A percentile compares a stretch with the other conserved stretches of the same genome.
Evolutionary conservation across 176 grass and related monocot species (phyloP).

Genomic region (Lolium rigidum): DNA sequence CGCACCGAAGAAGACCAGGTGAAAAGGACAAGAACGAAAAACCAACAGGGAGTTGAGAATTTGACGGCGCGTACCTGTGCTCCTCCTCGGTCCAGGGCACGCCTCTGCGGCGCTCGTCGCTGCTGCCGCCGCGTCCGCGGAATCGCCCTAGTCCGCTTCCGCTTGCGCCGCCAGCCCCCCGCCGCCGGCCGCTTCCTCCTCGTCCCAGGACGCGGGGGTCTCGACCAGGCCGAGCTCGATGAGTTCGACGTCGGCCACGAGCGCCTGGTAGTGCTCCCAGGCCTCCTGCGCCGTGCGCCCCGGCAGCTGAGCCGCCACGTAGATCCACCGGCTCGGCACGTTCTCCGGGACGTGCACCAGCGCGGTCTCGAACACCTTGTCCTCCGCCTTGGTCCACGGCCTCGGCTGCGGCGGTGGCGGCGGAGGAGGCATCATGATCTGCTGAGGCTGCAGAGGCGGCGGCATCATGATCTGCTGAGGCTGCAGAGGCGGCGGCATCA

Average conservation of each 20-base stretch:
- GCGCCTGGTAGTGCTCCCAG: conserved; percentile 64
- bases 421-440: too few species aligned
- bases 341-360: conserved; percentile 71
- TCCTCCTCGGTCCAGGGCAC: conserved; percentile 93
- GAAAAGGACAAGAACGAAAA: conserved; percentile 8
- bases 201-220: conserved; percentile 50
- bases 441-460: too few species aligned
- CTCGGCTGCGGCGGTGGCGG: not conserved
- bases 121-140: not conserved
- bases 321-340: conserved; percentile 59
- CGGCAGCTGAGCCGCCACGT: conserved; percentile 62
- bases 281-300: conserved; percentile 61
- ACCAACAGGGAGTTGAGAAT: not conserved
- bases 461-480: too few species aligned
- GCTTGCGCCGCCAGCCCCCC: not conserved
- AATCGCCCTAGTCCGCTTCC: not conserved
- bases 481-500: too few species aligned
- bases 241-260: conserved; percentile 63
- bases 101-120: conserved; percentile 67
- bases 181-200: not conserved
- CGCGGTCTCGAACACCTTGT: conserved; percentile 84
- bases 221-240: conserved; percentile 80
- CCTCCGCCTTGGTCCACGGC: conserved; percentile 77
- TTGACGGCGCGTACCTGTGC: conserved; percentile 56
- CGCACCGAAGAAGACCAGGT: not conserved